Evolutionary conservation across 192 early-diverging fungal genomes (phyloP), one percentile per base, ranked within the genome.

Genomic region (Helicostylum pulchrum): DNA sequence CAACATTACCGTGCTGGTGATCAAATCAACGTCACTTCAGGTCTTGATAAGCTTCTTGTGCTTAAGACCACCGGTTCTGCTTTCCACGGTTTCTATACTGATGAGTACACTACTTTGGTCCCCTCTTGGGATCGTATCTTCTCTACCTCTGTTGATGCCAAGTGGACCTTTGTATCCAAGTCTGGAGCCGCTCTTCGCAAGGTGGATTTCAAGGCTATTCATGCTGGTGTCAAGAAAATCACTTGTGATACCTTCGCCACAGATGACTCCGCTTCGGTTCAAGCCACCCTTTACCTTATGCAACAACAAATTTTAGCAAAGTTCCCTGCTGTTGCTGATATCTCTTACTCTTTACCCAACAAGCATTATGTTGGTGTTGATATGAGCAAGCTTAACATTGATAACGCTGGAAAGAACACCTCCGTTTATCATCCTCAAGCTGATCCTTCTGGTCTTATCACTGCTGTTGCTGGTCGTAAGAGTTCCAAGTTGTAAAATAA

Each of bases 21-120:
- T 54, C 64, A 65, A 14, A 74, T 83, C 11, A 61, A 61, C 23
- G 71, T 90, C 62, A 80, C 75, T 61, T 91, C 89, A 36, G 89
- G 89, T 9, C 79, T 92, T 57, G 77, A 77, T 54, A 85, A 86
- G 23, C 69, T 92, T n/a, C 73, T 87, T 53, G 87, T 92, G 32
- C 82, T 92, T 55, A 92, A 92, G 80, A 89, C 91, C 46, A 92
- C 91, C 26, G 89, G 89, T 54, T 92, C 91, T 15, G 77, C 88
- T 57, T 92, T 92, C 72, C 78, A 80, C 45, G 81, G 84, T 43
- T 92, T 89, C 71, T 81, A 85, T 68, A 78, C 79, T 59, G 88
- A 90, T 62, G 80, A 90, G 66, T 85, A 85, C 75, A 84, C 89
- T 50, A 91, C 91, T 7, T 75, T 92, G 61, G 77, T 80, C 3